Evolutionary conservation across 257 asterid species (phyloP).

Genomic region (Scutellaria barbata): DNA sequence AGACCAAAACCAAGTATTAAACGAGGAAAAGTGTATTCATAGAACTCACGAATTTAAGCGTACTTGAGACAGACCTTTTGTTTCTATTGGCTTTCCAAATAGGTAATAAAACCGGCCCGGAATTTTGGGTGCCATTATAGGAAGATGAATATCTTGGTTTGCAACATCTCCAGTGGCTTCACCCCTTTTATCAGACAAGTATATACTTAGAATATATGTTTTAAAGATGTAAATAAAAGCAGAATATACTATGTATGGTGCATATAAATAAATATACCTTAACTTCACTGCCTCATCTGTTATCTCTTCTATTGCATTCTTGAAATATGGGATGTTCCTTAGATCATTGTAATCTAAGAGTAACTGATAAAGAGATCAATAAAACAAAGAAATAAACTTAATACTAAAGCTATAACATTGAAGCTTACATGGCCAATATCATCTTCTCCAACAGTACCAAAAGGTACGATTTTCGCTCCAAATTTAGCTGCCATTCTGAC

Average conservation of each 20-base stretch:
- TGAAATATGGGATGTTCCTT: conserved; percentile 63
- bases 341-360: conserved; percentile 76
- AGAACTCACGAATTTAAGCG: neutral
- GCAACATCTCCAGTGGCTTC: conserved; percentile 65
- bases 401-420: neutral
- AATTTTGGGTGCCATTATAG: conserved; percentile 66
- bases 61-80: conserved; percentile 53
- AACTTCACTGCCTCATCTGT: conserved; percentile 58
- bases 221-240: neutral
- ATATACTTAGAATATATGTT: no score
- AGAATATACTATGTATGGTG: conserved; percentile 13
- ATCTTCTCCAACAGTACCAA: conserved; percentile 91
- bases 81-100: conserved; percentile 88
- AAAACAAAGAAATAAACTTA: neutral
- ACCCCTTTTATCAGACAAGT: conserved; percentile 39
- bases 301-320: conserved; percentile 49
- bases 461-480: conserved; percentile 91
- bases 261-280: conserved; percentile 48
- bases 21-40: neutral
- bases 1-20: neutral
- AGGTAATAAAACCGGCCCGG: conserved; percentile 84
- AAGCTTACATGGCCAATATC: conserved; percentile 71
- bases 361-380: conserved; percentile 44
- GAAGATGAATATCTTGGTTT: conserved; percentile 76
- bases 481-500: conserved; percentile 89